A percentile compares a stretch with the other conserved stretches of the same genome.
Conservation (phyloP, 345 rosid species). For the Linum lewisii region DNA sequence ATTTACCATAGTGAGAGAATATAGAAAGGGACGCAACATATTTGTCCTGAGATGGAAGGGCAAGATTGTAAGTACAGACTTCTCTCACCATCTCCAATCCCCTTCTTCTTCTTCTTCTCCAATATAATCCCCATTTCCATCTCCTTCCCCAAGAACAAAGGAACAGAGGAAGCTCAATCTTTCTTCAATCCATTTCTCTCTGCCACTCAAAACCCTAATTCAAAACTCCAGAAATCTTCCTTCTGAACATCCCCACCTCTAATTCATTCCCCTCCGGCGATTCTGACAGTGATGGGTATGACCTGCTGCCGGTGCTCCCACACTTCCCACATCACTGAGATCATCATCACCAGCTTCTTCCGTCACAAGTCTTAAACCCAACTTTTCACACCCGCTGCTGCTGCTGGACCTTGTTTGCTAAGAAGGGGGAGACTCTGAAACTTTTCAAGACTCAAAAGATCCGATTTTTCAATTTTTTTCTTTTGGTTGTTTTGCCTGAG, state of each 20-base stretch:
- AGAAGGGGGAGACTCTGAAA: neutral
- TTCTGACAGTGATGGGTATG: slow-evolving; percentile 59
- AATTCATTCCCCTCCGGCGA: neutral
- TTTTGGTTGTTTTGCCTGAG: slow-evolving; percentile 8
- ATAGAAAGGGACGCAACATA: neutral
- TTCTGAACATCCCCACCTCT: neutral
- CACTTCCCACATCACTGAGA: slow-evolving; percentile 63
- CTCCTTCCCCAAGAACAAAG: neutral
- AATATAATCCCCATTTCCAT: slow-evolving; percentile 14
- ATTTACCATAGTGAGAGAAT: neutral
- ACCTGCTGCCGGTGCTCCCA: slow-evolving; percentile 47
- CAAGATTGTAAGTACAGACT: slow-evolving; percentile 8
- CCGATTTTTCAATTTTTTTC: neutral
- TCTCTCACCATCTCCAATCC: neutral
- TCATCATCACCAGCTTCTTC: slow-evolving; percentile 74
- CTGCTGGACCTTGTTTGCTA: neutral
- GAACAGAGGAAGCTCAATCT: neutral
- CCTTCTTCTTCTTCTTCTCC: slow-evolving; percentile 2
- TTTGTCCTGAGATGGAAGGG: slow-evolving; percentile 18
- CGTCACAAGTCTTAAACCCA: slow-evolving; percentile 47
- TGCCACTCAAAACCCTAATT: too few species aligned
- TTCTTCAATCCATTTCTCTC: neutral
- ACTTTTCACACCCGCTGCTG: too few species aligned
- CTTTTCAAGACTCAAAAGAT: neutral
- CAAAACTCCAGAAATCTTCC: neutral